Base-by-base conservation (phyloP, 2,329 filamentous ascomycete genomes). In the Microdochium trichocladiopsis region DNA sequence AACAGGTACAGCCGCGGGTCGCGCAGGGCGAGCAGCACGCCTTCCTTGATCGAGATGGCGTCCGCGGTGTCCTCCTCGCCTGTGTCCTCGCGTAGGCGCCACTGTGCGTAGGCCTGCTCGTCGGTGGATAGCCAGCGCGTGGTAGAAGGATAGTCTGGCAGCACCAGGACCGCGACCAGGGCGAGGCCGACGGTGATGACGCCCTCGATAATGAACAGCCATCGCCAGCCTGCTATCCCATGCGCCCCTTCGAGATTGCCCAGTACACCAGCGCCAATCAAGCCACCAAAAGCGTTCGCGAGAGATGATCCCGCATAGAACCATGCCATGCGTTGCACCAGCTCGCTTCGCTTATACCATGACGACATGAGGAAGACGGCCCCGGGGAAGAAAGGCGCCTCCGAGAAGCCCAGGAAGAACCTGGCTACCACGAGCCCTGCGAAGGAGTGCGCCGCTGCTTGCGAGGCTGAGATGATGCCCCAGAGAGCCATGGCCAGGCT, bases 1-100 rank as follows among this genome's bases (percentile, higher is more conserved):
- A 82, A 80, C 1, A 82, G 55, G 55, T 79, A 82, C 0, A 81
- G 66, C 2, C 75, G 70, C 4, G 72, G 74, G 57, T 81, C 78
- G 5, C 63, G 66, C 18, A 80, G 63, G 0, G 75, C 74, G 53
- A 79, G 56, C 56, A 70, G 72, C 18, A 82, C 63, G 1, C 78
- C 79, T 14, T 71, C 64, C 63, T 68, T 70, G 31, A 76, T 55
- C 0, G 68, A 62, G 6, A 64, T 66, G 2, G 72, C 66, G 4
- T 63, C 63, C 2, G 68, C 66, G 0, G 67, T 63, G 36, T 79
- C 73, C 2, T 71, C 64, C 51, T 74, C 76, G 33, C 70, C 73
- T 6, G 75, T 70, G 53, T 81, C 77, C 3, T 73, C 66, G 2
- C 74, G 63, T 1, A 82, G 65, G 0, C 79, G 69, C 72, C 75